These are phyloP conservation scores for Rhodotorula graminis DNA, from an alignment of 768 basidiomycete genomes.

Conservation along the genomic window DNA sequence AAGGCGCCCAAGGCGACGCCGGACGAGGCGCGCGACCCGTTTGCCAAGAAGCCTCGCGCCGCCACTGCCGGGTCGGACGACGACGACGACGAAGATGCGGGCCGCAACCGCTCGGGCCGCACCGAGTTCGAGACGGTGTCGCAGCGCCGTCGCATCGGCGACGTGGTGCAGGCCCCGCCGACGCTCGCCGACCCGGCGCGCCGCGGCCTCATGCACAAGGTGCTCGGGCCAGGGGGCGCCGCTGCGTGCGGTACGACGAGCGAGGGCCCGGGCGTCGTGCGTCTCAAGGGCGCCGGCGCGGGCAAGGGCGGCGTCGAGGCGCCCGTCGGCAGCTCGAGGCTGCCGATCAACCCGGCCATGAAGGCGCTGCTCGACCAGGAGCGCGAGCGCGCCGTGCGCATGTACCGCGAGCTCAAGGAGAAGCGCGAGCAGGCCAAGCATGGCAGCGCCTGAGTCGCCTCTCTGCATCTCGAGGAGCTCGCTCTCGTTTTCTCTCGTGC, in stretches of 20 bases:
- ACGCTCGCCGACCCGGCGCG: slow-evolving; percentile 58
- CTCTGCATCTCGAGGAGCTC: neutral
- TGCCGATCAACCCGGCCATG: slow-evolving; percentile 66
- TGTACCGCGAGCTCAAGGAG: slow-evolving; percentile 64
- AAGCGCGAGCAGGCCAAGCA: slow-evolving; percentile 46
- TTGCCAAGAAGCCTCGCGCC: slow-evolving; percentile 1
- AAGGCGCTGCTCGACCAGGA: slow-evolving; percentile 71
- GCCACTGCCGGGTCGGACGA: neutral
- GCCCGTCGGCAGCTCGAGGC: slow-evolving; percentile 24
- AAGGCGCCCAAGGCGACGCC: slow-evolving; percentile 28
- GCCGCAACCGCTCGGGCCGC: slow-evolving; percentile 9
- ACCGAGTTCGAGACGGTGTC: slow-evolving; percentile 29
- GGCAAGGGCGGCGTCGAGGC: slow-evolving; percentile 9
- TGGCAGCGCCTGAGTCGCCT: neutral
- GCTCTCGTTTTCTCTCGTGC: too few relatives aligned
- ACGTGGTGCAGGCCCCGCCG: slow-evolving; percentile 66
- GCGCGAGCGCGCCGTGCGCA: slow-evolving; percentile 62
- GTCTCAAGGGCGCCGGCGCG: neutral
- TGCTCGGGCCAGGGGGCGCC: slow-evolving; percentile 20
- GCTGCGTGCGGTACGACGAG: slow-evolving; percentile 22
- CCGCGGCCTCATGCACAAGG: slow-evolving; percentile 46
- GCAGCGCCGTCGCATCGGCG: slow-evolving; percentile 46
- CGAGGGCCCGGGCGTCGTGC: slow-evolving; percentile 23
- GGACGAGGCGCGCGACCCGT: slow-evolving; percentile 31
- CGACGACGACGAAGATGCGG: neutral